phyloP scores from a whole-genome alignment of 1,284 basidiomycete genomes.

The Bondarzewia mesenterica region DNA sequence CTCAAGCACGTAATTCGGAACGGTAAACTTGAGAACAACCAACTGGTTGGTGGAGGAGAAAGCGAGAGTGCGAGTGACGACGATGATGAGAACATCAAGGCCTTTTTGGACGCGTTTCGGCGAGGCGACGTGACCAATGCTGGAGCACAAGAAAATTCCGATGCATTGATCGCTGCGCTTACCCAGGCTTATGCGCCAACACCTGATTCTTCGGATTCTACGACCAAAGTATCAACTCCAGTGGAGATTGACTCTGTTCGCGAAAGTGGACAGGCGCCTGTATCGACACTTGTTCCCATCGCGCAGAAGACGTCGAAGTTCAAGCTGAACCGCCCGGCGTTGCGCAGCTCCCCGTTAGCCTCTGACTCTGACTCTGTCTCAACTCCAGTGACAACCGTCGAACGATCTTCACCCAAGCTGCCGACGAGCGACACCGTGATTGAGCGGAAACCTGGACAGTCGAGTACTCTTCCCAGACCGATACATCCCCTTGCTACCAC shows the following conservation, averaged over 20 bases:
- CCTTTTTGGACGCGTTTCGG: slow-evolving; percentile 47
- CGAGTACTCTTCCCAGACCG: background rate
- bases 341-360: slow-evolving; percentile 1
- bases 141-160: slow-evolving; percentile 25
- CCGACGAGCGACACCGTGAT: slow-evolving; percentile 15
- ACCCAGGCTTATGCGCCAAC: slow-evolving; percentile 9
- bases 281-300: slow-evolving; percentile 2
- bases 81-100: slow-evolving; percentile 36
- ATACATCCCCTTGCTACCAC: too few species aligned
- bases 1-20: slow-evolving; percentile 49
- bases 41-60: slow-evolving; percentile 46
- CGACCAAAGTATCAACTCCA: background rate
- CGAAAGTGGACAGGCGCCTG: background rate
- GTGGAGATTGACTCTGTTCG: background rate
- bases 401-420: slow-evolving; percentile 25
- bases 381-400: slow-evolving; percentile 20
- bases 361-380: slow-evolving; percentile 6
- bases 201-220: background rate
- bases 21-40: slow-evolving; percentile 48
- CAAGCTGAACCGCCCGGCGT: slow-evolving; percentile 22
- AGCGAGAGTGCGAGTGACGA: slow-evolving; percentile 56
- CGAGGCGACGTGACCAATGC: slow-evolving; percentile 52
- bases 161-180: slow-evolving; percentile 11
- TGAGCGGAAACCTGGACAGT: slow-evolving; percentile 15
- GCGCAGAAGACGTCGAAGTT: slow-evolving; percentile 33